These are phyloP conservation scores for Aeschynomene evenia DNA, from an alignment of 306 rosid species.

Conservation along the genomic window DNA sequence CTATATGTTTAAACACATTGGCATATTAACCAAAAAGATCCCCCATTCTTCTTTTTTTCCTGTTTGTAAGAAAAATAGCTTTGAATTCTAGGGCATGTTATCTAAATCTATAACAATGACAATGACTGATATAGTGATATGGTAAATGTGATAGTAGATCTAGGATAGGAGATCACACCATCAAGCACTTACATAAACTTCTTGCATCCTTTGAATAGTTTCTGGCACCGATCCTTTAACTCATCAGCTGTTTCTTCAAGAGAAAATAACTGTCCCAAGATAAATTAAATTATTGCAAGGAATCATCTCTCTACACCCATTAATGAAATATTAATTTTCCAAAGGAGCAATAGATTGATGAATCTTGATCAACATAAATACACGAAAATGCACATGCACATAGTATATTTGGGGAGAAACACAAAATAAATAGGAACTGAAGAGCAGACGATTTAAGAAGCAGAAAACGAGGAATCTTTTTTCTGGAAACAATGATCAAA, in stretches of 20 bases:
- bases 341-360: background rate
- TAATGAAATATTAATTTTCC: background rate
- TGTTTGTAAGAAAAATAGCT: constrained; percentile 1
- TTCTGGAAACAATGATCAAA: background rate
- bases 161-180: background rate
- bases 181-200: constrained; percentile 71
- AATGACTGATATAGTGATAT: constrained; percentile 1
- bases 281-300: constrained; percentile 5
- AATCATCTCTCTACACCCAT: background rate
- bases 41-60: background rate
- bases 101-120: background rate
- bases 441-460: background rate
- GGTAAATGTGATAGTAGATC: background rate
- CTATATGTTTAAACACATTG: background rate
- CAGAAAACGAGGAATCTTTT: background rate
- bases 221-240: constrained; percentile 77
- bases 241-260: constrained; percentile 72
- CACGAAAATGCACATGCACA: background rate
- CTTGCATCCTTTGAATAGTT: constrained; percentile 64
- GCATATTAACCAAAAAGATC: constrained; percentile 19
- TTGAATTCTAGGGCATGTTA: constrained; percentile 2
- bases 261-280: constrained; percentile 58
- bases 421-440: background rate
- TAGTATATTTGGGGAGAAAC: background rate
- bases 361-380: constrained; percentile 13